Base-by-base conservation (phyloP, 1,284 basidiomycete species). In the Trichosporon faecale region DNA sequence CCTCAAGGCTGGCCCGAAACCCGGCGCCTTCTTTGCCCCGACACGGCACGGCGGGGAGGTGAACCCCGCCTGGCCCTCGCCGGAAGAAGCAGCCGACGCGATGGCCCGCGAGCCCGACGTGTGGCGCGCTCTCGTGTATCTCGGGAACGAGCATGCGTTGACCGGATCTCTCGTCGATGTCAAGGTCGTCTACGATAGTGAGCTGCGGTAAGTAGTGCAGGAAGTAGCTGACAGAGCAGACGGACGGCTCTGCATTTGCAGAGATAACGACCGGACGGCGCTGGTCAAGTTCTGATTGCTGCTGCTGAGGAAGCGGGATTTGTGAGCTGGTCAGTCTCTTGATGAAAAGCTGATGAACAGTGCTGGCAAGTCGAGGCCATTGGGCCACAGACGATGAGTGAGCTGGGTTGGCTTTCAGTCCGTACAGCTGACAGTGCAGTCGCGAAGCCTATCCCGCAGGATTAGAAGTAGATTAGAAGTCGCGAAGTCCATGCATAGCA, bases 121-220 rank as follows among this genome's bases (percentile, higher is more conserved):
- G 29, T 61, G 57, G 57, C 57, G 57, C 27, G 57, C 57, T 16
- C 57, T 61, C 57, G 57, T 61, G 29, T 61, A 61, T 27, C 29
- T 61, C 14, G 57, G 57, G 29, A 61, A 61, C 57, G 57, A 61
- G 57, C 29, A 61, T 61, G 57, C 57, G 57, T 29, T 61, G 29
- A 33, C 16, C 18, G 57, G 57, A 9, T 61, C 57, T 4, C 29
- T 61, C 16, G 21, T 16, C 3, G 57, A 61, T 11, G 57, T 61
- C 29, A 61, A 61, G 29, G 29, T 61, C 29, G 57, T 61, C 57
- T 61, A 61, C 18, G 57, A 61, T 8, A 18, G 57, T 61, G 16
- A 61, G 57, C 57, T 61, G 25, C 5, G 11, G 18, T 18, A 0
- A n/a, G n/a, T n/a, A n/a, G n/a, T 14, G 0, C 2, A 16, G 16